These are phyloP conservation scores for Aciculosporium take DNA, from an alignment of 2,329 filamentous ascomycete genomes.

Conservation along the genomic window DNA sequence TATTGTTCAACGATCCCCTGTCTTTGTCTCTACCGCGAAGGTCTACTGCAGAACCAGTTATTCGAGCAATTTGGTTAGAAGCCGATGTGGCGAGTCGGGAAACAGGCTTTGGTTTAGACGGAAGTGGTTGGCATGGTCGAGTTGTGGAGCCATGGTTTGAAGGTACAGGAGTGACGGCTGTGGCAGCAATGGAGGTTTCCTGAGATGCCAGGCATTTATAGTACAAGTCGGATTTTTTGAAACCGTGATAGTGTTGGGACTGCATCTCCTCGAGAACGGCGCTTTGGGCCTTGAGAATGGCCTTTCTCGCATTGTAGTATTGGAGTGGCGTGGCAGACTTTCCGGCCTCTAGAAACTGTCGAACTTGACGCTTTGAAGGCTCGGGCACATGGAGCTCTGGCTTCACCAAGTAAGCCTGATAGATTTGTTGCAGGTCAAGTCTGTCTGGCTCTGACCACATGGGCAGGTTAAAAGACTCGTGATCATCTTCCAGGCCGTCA, in stretches of 20 bases:
- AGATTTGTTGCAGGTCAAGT: conserved; percentile 78
- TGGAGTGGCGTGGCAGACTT: conserved; percentile 62
- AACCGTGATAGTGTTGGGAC: conserved; percentile 62
- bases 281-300: conserved; percentile 71
- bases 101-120: conserved; percentile 28
- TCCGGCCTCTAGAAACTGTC: conserved; percentile 65
- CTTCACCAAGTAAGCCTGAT: conserved; percentile 74
- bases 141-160: conserved; percentile 11
- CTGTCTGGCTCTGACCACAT: conserved; percentile 76
- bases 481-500: conserved; percentile 48
- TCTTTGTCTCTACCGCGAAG: conserved; percentile 23
- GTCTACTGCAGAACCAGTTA: conserved; percentile 35
- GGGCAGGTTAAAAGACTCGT: conserved; percentile 44
- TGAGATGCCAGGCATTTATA: conserved; percentile 92
- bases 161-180: conserved; percentile 1
- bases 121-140: conserved; percentile 23
- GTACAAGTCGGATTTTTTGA: conserved; percentile 86
- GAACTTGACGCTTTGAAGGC: conserved; percentile 54
- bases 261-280: conserved; percentile 75
- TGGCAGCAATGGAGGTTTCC: conserved; percentile 33
- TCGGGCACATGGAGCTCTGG: conserved; percentile 67
- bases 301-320: conserved; percentile 68
- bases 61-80: conserved; percentile 22
- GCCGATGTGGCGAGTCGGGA: conserved; percentile 26
- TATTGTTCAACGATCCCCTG: conserved; percentile 24